Base-by-base conservation (phyloP, 331 rosid genomes). In the Rosa hybrid region DNA sequence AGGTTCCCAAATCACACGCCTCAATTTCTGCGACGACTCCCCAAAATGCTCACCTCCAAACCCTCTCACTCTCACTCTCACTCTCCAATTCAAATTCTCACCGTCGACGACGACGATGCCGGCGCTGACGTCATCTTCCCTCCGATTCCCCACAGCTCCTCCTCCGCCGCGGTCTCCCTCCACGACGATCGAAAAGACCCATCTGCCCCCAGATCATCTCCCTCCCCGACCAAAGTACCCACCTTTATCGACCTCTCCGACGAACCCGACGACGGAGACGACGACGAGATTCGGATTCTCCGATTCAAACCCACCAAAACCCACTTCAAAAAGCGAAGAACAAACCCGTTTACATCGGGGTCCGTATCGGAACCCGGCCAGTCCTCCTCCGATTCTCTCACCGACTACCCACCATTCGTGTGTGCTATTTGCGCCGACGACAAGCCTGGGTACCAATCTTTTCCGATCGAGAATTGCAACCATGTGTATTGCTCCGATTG, bases 351-450 rank as follows among this genome's bases (percentile, higher is more conserved):
- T 0, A 53, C 75, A 7, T 72, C 23, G 73, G 75, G 51, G 48
- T 44, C 73, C 3, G 13, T 38, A 21, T 48, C 69, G 16, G 85
- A 83, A 64, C 20, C 16, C 0, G 91, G 90, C 9, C 87, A 88
- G 49, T 84, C 86, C 20, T 78, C 88, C 5, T 59, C 65, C 25
- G 78, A 72, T 18, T 34, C 44, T 1, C 11, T 34, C 27, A 30
- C 74, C 0, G 12, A 27, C 7, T 4, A 20, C 54, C 57, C 71
- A 0, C 71, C 85, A 1, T 92, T 92, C 50, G 23, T 68, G 0
- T 92, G 97, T 25, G 92, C 86, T 51, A 89, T 92, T 11, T 92
- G 97, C 68, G 64, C 77, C 0, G 97, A 92, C 6, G 67, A 89
- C 1, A 89, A 83, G 74, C n/a, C 72, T 0, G 59, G 4, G 0